Base-by-base conservation (phyloP, 2,329 filamentous ascomycete species). In the Myriosclerotinia duriaeana region DNA sequence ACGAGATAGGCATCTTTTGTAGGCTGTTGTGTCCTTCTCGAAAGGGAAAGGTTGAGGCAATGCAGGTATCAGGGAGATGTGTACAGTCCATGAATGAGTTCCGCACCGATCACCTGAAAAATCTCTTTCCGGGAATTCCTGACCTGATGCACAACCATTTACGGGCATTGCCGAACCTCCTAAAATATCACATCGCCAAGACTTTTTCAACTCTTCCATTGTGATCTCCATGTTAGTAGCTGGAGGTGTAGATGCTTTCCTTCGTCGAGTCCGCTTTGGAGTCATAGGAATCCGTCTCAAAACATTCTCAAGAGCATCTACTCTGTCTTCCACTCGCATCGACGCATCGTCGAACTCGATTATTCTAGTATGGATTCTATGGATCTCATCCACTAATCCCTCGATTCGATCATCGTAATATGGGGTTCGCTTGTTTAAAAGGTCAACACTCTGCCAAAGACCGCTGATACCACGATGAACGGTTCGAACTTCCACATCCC, bases 1-100 rank as follows among this genome's bases (percentile, higher is more conserved):
- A 20, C 85, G 82, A 17, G 85, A 87, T 5, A 87, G 78, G 54
- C 84, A 87, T 53, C 85, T 80, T 72, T 86, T 86, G 75, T 87
- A 87, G 5, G 85, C 84, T 52, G 80, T 83, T 17, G 85, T 87
- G 70, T 87, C 84, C 72, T 85, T 85, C 75, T 87, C 85, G 72
- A 87, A 87, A 0, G 85, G 85, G 69, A 87, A 86, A 5, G 84
- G 82, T 66, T 84, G 81, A 44, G 80, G 80, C 15, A 78, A 79
- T 56, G 80, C 82, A 5, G 85, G 85, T 48, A 87, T 78, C 15
- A 87, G 79, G 2, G 85, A 87, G 46, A 87, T 79, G 71, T 87
- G 85, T 38, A 87, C 83, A 1, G 85, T 87, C 85, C 85, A 87
- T 6, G 79, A 76, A 64, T 77, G 78, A 22, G 77, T 74, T 15